phyloP scores from a whole-genome alignment of 2,329 filamentous ascomycete genomes.

The Verticillium longisporum region DNA sequence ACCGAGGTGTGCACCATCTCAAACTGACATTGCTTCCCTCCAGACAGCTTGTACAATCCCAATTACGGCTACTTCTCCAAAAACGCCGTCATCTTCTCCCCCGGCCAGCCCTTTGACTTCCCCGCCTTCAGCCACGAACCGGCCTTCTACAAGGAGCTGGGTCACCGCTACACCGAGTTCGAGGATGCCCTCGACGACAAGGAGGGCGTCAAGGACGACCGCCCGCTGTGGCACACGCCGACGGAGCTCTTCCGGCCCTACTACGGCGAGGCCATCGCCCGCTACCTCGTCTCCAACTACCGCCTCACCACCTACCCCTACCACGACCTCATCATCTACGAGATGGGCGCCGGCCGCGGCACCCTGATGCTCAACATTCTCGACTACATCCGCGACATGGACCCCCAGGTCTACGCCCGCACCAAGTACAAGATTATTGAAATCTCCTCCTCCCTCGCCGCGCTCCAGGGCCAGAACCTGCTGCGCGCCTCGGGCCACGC shows the following conservation, averaged over 20 bases:
- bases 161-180: slow-evolving; percentile 78
- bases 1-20: not conserved
- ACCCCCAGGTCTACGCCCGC: slow-evolving; percentile 87
- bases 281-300: slow-evolving; percentile 94
- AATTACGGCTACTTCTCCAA: slow-evolving; percentile 95
- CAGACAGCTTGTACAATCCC: slow-evolving; percentile 91
- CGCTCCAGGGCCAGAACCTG: slow-evolving; percentile 67
- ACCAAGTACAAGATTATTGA: slow-evolving; percentile 96
- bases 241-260: slow-evolving; percentile 95
- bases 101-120: slow-evolving; percentile 89
- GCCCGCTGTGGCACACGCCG: slow-evolving; percentile 96
- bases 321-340: slow-evolving; percentile 95
- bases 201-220: slow-evolving; percentile 59
- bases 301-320: slow-evolving; percentile 90
- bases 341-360: slow-evolving; percentile 95
- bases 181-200: slow-evolving; percentile 78
- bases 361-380: slow-evolving; percentile 98
- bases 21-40: not conserved
- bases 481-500: slow-evolving; percentile 65
- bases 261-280: slow-evolving; percentile 95
- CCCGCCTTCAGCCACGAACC: slow-evolving; percentile 72
- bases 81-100: slow-evolving; percentile 91
- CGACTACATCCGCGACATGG: slow-evolving; percentile 84
- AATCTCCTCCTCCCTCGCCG: slow-evolving; percentile 77
- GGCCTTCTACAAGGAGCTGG: slow-evolving; percentile 72